phyloP scores from a whole-genome alignment of 495 filamentous ascomycete species.

The Chaetomidium leptoderma region DNA sequence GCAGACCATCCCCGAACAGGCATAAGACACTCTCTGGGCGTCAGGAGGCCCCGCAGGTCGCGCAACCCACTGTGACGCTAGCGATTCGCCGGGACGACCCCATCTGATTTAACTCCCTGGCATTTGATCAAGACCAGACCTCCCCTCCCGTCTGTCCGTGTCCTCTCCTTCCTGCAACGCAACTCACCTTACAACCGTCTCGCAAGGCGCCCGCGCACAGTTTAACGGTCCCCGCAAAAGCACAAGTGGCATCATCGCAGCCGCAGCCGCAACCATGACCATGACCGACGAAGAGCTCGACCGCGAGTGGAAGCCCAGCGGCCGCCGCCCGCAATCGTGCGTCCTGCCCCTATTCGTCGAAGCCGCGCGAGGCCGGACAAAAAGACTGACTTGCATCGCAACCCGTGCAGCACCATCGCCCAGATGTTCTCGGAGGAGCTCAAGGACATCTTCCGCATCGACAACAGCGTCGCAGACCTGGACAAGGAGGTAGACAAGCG shows the following conservation, averaged over 20 bases:
- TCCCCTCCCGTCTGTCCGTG: too few species aligned
- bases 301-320: constrained; percentile 72
- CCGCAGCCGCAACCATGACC: constrained; percentile 30
- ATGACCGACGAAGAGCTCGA: constrained; percentile 60
- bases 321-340: constrained; percentile 75
- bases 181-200: background rate
- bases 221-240: background rate
- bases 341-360: constrained; percentile 33
- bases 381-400: constrained; percentile 17
- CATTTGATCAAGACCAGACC: constrained; percentile 23
- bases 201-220: constrained; percentile 1
- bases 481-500: constrained; percentile 76
- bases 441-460: constrained; percentile 82
- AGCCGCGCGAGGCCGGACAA: background rate
- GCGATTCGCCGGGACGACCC: constrained; percentile 17
- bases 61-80: constrained; percentile 9
- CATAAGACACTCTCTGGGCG: background rate
- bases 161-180: constrained; percentile 11
- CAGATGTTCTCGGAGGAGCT: constrained; percentile 80
- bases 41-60: constrained; percentile 8
- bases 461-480: constrained; percentile 72
- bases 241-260: background rate
- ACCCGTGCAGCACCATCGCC: constrained; percentile 66
- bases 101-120: constrained; percentile 17
- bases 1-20: constrained; percentile 19